A percentile compares a stretch with the other conserved stretches of the same genome.
phyloP scores from a whole-genome alignment of 2,329 filamentous ascomycete genomes.

The Ascochyta fabae region DNA sequence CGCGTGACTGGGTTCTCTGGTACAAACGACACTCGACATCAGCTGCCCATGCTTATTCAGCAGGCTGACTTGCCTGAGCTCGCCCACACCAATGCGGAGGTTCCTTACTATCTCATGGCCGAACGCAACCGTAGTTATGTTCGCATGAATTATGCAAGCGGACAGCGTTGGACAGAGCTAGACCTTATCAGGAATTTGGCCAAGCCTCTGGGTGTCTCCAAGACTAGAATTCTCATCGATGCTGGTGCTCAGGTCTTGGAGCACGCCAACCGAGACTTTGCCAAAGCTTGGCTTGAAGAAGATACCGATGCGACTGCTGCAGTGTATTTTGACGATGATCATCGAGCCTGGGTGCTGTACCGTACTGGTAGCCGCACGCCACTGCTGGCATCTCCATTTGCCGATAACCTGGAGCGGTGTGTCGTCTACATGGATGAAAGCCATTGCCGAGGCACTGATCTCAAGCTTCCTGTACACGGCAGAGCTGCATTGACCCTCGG shows the following conservation, averaged over 20 bases:
- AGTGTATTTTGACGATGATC: slow-evolving; percentile 60
- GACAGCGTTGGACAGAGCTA: slow-evolving; percentile 53
- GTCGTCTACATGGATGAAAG: slow-evolving; percentile 67
- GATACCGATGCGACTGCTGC: slow-evolving; percentile 57
- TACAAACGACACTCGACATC: slow-evolving; percentile 68
- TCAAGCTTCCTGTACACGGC: slow-evolving; percentile 59
- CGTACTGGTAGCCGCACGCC: slow-evolving; percentile 48
- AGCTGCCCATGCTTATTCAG: slow-evolving; percentile 67
- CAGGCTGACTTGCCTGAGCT: slow-evolving; percentile 66
- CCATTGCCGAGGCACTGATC: slow-evolving; percentile 66
- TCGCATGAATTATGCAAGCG: slow-evolving; percentile 29
- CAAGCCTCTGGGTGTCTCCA: slow-evolving; percentile 2
- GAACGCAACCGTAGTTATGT: slow-evolving; percentile 58
- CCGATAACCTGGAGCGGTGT: slow-evolving; percentile 59
- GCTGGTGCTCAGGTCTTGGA: slow-evolving; percentile 70
- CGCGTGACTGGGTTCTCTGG: slow-evolving; percentile 74
- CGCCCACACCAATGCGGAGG: slow-evolving; percentile 67
- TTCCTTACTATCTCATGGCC: slow-evolving; percentile 65
- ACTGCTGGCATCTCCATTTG: slow-evolving; percentile 62
- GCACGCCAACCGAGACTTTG: slow-evolving; percentile 61
- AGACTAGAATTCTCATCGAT: slow-evolving; percentile 66
- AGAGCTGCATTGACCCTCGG: slow-evolving; percentile 63
- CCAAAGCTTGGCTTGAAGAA: slow-evolving; percentile 57
- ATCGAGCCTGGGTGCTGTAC: slow-evolving; percentile 56
- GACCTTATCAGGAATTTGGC: slow-evolving; percentile 54